phyloP scores from a whole-genome alignment of 1,284 basidiomycete species.

The Phlebopus sp. region DNA sequence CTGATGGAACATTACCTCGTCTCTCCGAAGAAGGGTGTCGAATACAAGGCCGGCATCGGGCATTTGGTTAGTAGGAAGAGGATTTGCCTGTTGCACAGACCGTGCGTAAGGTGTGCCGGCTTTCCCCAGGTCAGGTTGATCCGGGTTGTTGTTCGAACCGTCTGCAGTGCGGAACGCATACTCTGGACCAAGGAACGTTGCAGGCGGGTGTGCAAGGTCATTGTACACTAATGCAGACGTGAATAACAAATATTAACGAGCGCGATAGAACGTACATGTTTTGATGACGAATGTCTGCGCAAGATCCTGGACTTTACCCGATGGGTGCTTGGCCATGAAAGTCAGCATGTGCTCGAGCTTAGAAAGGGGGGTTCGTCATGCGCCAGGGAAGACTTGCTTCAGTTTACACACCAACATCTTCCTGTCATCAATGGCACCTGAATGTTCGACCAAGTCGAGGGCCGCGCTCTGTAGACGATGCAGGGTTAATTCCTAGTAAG shows the following conservation, averaged over 20 bases:
- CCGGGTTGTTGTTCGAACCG: constrained; percentile 72
- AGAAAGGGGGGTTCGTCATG: background rate
- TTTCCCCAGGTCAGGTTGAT: constrained; percentile 68
- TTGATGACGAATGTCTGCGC: constrained; percentile 56
- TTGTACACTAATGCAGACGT: constrained; percentile 56
- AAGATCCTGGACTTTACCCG: constrained; percentile 43
- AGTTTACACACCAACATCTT: constrained; percentile 42
- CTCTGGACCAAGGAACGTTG: constrained; percentile 58
- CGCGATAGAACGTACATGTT: constrained; percentile 43
- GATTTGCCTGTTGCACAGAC: constrained; percentile 70
- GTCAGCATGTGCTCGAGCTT: constrained; percentile 69
- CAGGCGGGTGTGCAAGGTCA: constrained; percentile 73
- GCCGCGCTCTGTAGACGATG: constrained; percentile 41
- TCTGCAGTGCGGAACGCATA: constrained; percentile 70
- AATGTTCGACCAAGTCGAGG: constrained; percentile 55
- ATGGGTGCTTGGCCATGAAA: constrained; percentile 59
- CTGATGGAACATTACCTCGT: constrained; percentile 23
- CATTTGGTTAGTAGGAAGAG: constrained; percentile 61
- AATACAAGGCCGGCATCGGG: constrained; percentile 79
- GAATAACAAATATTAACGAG: constrained; percentile 4
- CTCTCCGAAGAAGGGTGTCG: constrained; percentile 49
- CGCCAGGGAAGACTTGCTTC: background rate
- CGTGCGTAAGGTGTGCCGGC: constrained; percentile 74
- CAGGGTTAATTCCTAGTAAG: background rate
- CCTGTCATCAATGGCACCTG: constrained; percentile 64